phyloP scores from a whole-genome alignment of 805 yeast species.

The Saccharomycopsis sp. region DNA sequence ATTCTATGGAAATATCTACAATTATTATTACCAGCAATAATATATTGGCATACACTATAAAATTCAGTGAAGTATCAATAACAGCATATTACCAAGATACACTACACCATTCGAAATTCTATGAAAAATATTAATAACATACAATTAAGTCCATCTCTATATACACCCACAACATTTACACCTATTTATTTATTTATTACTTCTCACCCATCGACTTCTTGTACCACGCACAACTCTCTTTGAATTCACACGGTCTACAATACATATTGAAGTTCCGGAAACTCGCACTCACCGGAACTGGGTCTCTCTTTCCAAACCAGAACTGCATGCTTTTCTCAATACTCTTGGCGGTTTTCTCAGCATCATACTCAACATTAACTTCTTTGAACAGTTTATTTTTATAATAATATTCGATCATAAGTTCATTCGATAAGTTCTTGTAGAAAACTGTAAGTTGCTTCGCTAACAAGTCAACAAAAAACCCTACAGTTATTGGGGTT shows the following conservation, averaged over 20 bases:
- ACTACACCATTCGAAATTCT: too few species aligned
- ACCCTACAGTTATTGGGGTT: constrained; percentile 48
- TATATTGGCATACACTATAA: too few species aligned
- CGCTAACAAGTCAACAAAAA: constrained; percentile 48
- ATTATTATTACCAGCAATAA: too few species aligned
- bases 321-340: background rate
- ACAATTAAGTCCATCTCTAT: too few species aligned
- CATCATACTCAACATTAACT: constrained; percentile 34
- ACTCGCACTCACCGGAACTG: background rate
- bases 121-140: too few species aligned
- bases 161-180: background rate
- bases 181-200: background rate
- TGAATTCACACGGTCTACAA: background rate
- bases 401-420: constrained; percentile 48
- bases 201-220: background rate
- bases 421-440: constrained; percentile 29
- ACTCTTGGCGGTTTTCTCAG: constrained; percentile 3
- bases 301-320: constrained; percentile 1
- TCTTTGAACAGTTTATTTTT: constrained; percentile 37
- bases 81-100: too few species aligned
- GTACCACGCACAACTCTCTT: background rate
- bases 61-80: too few species aligned
- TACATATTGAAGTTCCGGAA: background rate
- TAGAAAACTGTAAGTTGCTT: constrained; percentile 37
- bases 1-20: too few species aligned